These are phyloP conservation scores for Leccinum arenicola DNA, from an alignment of 768 basidiomycete genomes.

Conservation along the genomic window DNA sequence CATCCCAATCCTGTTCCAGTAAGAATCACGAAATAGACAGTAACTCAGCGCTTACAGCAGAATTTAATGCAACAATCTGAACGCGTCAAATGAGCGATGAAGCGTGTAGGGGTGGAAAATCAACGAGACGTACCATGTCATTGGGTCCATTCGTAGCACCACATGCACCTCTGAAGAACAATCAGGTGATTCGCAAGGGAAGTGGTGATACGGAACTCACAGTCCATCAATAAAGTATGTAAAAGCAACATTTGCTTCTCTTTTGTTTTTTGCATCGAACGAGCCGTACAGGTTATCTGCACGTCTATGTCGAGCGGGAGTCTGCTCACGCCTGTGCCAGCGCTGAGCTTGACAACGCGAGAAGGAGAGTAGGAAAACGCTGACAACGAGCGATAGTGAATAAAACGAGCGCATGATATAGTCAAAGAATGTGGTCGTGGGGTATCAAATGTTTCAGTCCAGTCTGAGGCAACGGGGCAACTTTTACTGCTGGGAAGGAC, in stretches of 20 bases:
- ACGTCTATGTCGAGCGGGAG: slow-evolving; percentile 12
- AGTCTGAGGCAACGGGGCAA: neutral
- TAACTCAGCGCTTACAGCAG: slow-evolving; percentile 30
- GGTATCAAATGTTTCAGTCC: neutral
- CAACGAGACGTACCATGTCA: slow-evolving; percentile 25
- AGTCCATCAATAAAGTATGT: slow-evolving; percentile 28
- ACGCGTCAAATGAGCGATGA: neutral
- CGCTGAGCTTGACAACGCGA: slow-evolving; percentile 9
- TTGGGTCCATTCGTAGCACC: slow-evolving; percentile 19
- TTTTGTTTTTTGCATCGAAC: slow-evolving; percentile 12
- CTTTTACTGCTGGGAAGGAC: neutral
- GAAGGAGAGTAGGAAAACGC: slow-evolving; percentile 14
- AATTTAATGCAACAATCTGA: slow-evolving; percentile 46
- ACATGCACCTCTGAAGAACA: slow-evolving; percentile 41
- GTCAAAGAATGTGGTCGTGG: slow-evolving; percentile 7
- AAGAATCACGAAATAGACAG: neutral
- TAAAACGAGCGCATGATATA: slow-evolving; percentile 30
- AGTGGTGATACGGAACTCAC: slow-evolving; percentile 14
- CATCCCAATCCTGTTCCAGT: slow-evolving; percentile 36
- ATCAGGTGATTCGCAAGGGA: neutral
- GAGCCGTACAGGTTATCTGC: neutral
- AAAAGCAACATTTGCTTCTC: slow-evolving; percentile 17
- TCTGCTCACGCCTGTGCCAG: slow-evolving; percentile 9
- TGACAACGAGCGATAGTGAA: slow-evolving; percentile 23
- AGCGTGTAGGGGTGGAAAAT: neutral